These are phyloP conservation scores for Solanum commersonii DNA, from an alignment of 257 asterid genomes.

Conservation along the genomic window DNA sequence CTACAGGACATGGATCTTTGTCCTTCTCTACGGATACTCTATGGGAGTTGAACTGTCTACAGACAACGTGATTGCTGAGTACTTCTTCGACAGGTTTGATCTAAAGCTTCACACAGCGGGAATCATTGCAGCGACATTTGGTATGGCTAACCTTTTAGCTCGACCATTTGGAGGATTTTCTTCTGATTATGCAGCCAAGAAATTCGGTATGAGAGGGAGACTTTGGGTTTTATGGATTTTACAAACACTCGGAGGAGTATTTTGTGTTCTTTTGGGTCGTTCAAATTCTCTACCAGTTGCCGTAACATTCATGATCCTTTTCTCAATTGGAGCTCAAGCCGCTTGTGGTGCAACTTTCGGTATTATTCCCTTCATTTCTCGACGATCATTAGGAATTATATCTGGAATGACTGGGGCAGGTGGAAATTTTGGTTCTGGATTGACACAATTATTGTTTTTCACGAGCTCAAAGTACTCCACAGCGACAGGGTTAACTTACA, in stretches of 20 bases:
- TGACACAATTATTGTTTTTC: slow-evolving; percentile 31
- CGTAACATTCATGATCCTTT: slow-evolving; percentile 39
- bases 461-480: slow-evolving; percentile 16
- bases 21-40: slow-evolving; percentile 51
- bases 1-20: slow-evolving; percentile 67
- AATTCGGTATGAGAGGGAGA: slow-evolving; percentile 60
- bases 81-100: slow-evolving; percentile 46
- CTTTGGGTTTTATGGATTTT: slow-evolving; percentile 49
- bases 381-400: slow-evolving; percentile 34
- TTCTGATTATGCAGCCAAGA: slow-evolving; percentile 30
- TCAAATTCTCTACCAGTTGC: slow-evolving; percentile 32
- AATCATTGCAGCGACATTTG: slow-evolving; percentile 45
- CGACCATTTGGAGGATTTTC: slow-evolving; percentile 54
- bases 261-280: slow-evolving; percentile 40
- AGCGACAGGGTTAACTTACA: slow-evolving; percentile 22
- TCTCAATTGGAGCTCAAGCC: slow-evolving; percentile 45
- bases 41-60: slow-evolving; percentile 63
- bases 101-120: slow-evolving; percentile 49
- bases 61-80: slow-evolving; percentile 50
- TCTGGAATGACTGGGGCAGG: slow-evolving; percentile 38
- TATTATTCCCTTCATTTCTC: slow-evolving; percentile 31
- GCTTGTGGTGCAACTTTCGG: slow-evolving; percentile 49
- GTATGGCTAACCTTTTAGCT: slow-evolving; percentile 47
- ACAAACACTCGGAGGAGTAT: slow-evolving; percentile 46
- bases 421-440: slow-evolving; percentile 36